A percentile compares a stretch with the other conserved stretches of the same genome.
These are phyloP conservation scores for Annulohypoxylon nitens DNA, from an alignment of 495 filamentous ascomycete genomes.

Conservation along the genomic window DNA sequence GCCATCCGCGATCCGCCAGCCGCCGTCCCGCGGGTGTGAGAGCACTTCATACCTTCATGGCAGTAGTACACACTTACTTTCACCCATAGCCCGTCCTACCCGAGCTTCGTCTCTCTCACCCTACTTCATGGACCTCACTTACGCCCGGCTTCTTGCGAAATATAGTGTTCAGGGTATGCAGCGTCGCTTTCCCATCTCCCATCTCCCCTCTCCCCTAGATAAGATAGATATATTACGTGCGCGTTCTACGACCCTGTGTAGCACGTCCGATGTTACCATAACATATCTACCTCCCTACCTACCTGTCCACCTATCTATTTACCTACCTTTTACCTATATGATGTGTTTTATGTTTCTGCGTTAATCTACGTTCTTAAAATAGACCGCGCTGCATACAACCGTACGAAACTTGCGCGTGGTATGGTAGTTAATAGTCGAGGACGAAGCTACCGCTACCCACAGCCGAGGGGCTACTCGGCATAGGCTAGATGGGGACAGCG, in stretches of 20 bases:
- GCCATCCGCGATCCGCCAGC: constrained; percentile 33
- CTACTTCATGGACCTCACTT: not conserved
- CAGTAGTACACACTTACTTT: not conserved
- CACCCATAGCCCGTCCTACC: not conserved
- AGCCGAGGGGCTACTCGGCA: constrained; percentile 14
- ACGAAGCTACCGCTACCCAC: constrained; percentile 33
- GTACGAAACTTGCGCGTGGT: constrained; percentile 18
- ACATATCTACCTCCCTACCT: not conserved
- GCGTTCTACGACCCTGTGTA: constrained; percentile 2
- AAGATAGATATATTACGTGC: constrained; percentile 40
- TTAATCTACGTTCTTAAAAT: constrained; percentile 29
- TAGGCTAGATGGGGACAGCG: constrained; percentile 26
- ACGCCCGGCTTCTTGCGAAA: not conserved
- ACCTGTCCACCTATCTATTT: not conserved
- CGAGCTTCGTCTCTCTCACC: not conserved
- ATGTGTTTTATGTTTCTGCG: not conserved
- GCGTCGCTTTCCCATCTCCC: not conserved
- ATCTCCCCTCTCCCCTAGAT: constrained; percentile 29
- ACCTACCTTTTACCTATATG: not conserved
- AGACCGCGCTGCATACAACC: constrained; percentile 24
- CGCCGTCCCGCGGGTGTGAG: constrained; percentile 36
- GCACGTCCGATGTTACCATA: not conserved
- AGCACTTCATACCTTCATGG: constrained; percentile 6
- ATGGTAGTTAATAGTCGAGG: not conserved
- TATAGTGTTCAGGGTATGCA: not conserved